A percentile compares a stretch with the other conserved stretches of the same genome.
phyloP scores from a whole-genome alignment of 305 asterid genomes.

The Caryopteris hybrid region DNA sequence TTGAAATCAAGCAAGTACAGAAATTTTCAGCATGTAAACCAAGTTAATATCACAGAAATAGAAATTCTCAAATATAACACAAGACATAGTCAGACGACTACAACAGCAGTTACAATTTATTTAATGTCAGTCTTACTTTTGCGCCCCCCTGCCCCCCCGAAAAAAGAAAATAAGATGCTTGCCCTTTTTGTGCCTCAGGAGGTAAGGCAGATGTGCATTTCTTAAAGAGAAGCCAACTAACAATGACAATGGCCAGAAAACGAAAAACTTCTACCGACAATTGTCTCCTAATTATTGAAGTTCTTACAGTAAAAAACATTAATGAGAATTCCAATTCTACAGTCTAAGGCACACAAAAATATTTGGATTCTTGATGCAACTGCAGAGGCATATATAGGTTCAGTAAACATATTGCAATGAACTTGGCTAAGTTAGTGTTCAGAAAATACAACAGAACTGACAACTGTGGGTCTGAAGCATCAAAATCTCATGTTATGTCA shows the following conservation, averaged over 20 bases:
- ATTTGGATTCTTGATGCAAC: neutral
- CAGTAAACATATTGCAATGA: neutral
- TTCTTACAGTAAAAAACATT: neutral
- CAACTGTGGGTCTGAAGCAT: neutral
- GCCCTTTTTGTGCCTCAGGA: neutral
- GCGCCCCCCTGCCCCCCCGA: neutral
- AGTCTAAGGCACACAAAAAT: constrained; percentile 13
- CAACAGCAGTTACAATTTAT: neutral
- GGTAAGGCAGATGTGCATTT: neutral
- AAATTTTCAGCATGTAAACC: neutral
- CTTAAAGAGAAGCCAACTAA: neutral
- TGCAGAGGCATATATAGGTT: constrained; percentile 13
- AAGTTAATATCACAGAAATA: neutral
- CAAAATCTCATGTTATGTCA: neutral
- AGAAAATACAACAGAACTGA: neutral
- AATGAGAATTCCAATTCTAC: neutral
- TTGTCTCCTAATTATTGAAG: neutral
- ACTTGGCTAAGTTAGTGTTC: neutral
- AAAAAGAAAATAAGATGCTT: neutral
- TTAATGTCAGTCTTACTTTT: neutral
- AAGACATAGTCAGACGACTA: neutral
- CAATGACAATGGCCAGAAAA: neutral
- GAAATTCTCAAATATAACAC: neutral
- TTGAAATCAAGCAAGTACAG: neutral
- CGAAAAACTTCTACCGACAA: neutral